Base-by-base conservation (phyloP, 1,284 basidiomycete species). In the Pisolithus thermaeus region DNA sequence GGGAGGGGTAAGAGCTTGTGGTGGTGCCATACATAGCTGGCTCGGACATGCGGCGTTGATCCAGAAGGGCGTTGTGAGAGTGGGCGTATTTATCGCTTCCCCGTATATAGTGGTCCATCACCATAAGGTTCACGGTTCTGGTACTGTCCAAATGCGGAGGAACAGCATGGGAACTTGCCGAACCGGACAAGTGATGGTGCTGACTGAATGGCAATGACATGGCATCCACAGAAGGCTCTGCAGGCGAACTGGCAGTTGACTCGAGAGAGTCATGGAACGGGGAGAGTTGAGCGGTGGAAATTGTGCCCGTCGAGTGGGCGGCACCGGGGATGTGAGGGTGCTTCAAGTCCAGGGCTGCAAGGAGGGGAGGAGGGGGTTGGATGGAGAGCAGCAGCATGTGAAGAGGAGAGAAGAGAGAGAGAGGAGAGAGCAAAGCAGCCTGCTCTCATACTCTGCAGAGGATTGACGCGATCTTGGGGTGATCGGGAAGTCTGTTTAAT, bases 31-130 rank as follows among this genome's bases (percentile, higher is more conserved):
- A 69, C 56, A 76, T 69, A 52, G 77, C 67, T 49, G 81, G 80
- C 62, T 83, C 81, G 59, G 81, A 83, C 78, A 83, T 80, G 65
- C 81, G 78, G 61, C 80, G 72, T 50, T 79, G 78, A 67, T 80
- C 79, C 54, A 75, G 64, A 56, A 70, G 61, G 52, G 67, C 53
- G 56, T 59, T 52, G 54, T 69, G 59, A 60, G 65, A 58, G 60
- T 59, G 57, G 50, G 69, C 64, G 66, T 70, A 73, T 69, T 73
- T 74, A 68, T 74, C 67, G 47, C 56, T 56, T 47, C 50, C 58
- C 59, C 57, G 71, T 64, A 72, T 62, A 63, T 68, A 65, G 54
- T 67, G 69, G 57, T 69, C 66, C 50, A 59, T 46, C 50, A 59
- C 38, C 43, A 63, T 53, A 59, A 56, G 52, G 67, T 69, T 65